Evolutionary conservation across 495 filamentous ascomycete genomes (phyloP).

Genomic region (Clohesyomyces aquaticus): DNA sequence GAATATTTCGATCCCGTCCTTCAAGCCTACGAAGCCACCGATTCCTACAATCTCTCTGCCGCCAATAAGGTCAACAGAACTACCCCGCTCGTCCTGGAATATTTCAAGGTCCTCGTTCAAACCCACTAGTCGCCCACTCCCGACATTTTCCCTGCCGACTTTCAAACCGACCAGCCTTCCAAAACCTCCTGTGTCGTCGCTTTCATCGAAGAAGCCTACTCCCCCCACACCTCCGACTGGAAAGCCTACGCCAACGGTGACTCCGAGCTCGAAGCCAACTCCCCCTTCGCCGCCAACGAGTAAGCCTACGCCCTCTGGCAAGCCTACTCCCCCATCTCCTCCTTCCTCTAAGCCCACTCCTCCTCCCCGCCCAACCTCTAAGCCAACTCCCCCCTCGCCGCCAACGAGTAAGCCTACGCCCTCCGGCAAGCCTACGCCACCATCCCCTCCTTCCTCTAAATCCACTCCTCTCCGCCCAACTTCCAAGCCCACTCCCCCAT

Average conservation of each 20-base stretch:
- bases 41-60: conserved; percentile 4
- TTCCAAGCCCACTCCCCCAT: neutral
- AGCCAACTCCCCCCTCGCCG: neutral
- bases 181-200: neutral
- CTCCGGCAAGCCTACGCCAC: too few relatives aligned
- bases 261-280: too few relatives aligned
- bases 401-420: neutral
- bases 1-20: conserved; percentile 7
- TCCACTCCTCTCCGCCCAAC: conserved; percentile 1
- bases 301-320: neutral
- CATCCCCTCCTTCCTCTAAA: conserved; percentile 8
- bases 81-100: too few relatives aligned
- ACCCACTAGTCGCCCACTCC: conserved; percentile 2
- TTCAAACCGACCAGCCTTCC: conserved; percentile 8
- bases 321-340: neutral
- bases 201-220: too few relatives aligned
- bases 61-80: too few relatives aligned
- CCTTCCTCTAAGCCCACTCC: conserved; percentile 18
- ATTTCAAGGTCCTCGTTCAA: conserved; percentile 2
- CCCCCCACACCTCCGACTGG: too few relatives aligned
- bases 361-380: neutral
- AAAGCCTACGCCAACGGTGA: too few relatives aligned
- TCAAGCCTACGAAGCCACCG: conserved; percentile 1
- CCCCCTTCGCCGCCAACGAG: conserved; percentile 1
- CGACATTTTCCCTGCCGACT: neutral